These are phyloP conservation scores for Suillus lakei DNA, from an alignment of 768 basidiomycete species.

Conservation along the genomic window DNA sequence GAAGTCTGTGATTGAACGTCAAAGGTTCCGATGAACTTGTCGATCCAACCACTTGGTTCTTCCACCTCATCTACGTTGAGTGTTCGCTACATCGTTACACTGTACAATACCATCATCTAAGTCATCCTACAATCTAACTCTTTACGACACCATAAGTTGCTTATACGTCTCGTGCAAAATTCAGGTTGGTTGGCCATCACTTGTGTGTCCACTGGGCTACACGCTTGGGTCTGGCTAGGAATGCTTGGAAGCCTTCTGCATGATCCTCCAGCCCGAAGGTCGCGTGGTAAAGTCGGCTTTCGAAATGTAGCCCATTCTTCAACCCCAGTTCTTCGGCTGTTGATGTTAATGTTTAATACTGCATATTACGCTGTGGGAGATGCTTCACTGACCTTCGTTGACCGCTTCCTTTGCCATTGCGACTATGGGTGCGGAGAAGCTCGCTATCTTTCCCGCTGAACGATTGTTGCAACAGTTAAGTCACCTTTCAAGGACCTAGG, in stretches of 20 bases:
- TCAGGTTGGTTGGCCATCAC: constrained; percentile 15
- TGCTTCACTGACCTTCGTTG: constrained; percentile 40
- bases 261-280: constrained; percentile 55
- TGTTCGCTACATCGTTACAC: not conserved
- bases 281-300: constrained; percentile 53
- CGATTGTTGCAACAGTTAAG: not conserved
- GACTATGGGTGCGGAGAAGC: constrained; percentile 34
- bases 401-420: constrained; percentile 56
- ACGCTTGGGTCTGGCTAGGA: constrained; percentile 49
- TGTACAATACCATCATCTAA: constrained; percentile 7
- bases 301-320: constrained; percentile 48
- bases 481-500: not conserved
- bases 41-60: not conserved
- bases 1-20: constrained; percentile 78
- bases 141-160: not conserved
- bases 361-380: not conserved
- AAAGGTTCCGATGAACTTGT: constrained; percentile 59
- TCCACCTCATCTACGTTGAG: not conserved
- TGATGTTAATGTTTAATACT: not conserved
- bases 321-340: constrained; percentile 53
- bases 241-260: constrained; percentile 53
- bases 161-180: not conserved
- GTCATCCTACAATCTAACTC: not conserved
- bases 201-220: constrained; percentile 47
- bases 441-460: constrained; percentile 36